A percentile compares a stretch with the other conserved stretches of the same genome.
Evolutionary conservation across 2,329 filamentous ascomycete genomes (phyloP).

Genomic region (Lachnellula willkommii): DNA sequence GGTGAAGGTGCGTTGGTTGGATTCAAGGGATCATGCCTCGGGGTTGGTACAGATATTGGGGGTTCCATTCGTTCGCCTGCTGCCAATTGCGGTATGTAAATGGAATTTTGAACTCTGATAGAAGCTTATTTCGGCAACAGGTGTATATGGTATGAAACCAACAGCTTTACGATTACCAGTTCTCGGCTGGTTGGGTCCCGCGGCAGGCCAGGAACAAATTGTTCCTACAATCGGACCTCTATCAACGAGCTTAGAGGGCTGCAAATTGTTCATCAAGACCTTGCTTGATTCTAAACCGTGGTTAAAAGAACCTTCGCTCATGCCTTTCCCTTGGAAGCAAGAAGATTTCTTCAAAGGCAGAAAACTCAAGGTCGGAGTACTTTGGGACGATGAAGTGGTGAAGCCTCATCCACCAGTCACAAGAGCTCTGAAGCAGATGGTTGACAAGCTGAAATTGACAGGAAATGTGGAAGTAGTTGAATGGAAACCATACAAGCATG

Average conservation of each 20-base stretch:
- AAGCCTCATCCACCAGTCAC: slow-evolving; percentile 54
- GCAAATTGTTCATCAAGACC: slow-evolving; percentile 39
- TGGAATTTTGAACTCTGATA: background rate
- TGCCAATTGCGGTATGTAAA: slow-evolving; percentile 38
- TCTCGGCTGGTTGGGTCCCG: slow-evolving; percentile 18
- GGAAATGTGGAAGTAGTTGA: slow-evolving; percentile 49
- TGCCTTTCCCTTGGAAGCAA: slow-evolving; percentile 48
- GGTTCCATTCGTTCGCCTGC: slow-evolving; percentile 45
- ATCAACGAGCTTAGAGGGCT: slow-evolving; percentile 45
- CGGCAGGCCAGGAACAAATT: slow-evolving; percentile 33
- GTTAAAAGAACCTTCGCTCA: slow-evolving; percentile 45
- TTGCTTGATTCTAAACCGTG: slow-evolving; percentile 43
- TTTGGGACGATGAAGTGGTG: slow-evolving; percentile 56
- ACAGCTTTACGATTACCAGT: slow-evolving; percentile 25
- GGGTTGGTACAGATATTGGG: slow-evolving; percentile 50
- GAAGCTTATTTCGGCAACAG: slow-evolving; percentile 5
- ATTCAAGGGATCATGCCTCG: slow-evolving; percentile 46
- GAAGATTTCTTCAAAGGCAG: slow-evolving; percentile 30
- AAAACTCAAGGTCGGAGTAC: slow-evolving; percentile 55
- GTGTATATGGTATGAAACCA: slow-evolving; percentile 31
- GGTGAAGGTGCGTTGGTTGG: slow-evolving; percentile 52
- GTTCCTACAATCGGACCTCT: slow-evolving; percentile 49
- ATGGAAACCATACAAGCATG: slow-evolving; percentile 49
- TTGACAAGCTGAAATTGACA: slow-evolving; percentile 42
- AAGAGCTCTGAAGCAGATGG: slow-evolving; percentile 51